These are phyloP conservation scores for Solanum dulcamara DNA, from an alignment of 257 asterid species.

Conservation along the genomic window DNA sequence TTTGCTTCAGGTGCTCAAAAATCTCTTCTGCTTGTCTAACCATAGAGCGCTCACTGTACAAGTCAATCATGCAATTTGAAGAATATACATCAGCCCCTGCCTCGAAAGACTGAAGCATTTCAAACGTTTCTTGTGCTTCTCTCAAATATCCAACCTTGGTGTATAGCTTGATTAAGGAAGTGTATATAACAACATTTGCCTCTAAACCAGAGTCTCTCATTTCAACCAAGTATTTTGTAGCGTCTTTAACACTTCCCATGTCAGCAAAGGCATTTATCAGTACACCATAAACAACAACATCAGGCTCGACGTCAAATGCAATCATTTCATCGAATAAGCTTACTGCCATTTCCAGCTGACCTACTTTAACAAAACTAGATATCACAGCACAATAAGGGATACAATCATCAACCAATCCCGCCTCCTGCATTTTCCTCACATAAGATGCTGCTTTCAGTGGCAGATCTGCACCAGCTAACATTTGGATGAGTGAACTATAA, in stretches of 20 bases:
- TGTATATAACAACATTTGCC: conserved; percentile 49
- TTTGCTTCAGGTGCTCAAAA: conserved; percentile 40
- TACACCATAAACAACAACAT: conserved; percentile 64
- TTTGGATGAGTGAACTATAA: conserved; percentile 69
- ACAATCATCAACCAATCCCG: conserved; percentile 58
- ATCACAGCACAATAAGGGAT: conserved; percentile 69
- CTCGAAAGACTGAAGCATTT: conserved; percentile 33
- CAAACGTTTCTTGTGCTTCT: conserved; percentile 64
- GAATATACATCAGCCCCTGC: conserved; percentile 51
- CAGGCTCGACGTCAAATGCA: conserved; percentile 43
- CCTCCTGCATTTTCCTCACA: conserved; percentile 61
- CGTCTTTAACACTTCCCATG: conserved; percentile 53
- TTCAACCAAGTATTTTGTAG: conserved; percentile 23
- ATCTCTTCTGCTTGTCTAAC: conserved; percentile 58
- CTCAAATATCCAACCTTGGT: conserved; percentile 72
- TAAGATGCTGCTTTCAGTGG: conserved; percentile 53
- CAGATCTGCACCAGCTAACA: conserved; percentile 67
- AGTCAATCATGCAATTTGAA: conserved; percentile 91
- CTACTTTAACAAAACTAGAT: conserved; percentile 61
- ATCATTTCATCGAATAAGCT: conserved; percentile 59
- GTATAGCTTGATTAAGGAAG: conserved; percentile 73
- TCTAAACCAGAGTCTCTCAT: conserved; percentile 45
- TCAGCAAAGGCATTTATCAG: conserved; percentile 80
- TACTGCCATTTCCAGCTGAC: conserved; percentile 44
- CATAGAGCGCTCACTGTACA: conserved; percentile 74